These are phyloP conservation scores for Osmanthus fragrans DNA, from an alignment of 257 asterid species.

Conservation along the genomic window DNA sequence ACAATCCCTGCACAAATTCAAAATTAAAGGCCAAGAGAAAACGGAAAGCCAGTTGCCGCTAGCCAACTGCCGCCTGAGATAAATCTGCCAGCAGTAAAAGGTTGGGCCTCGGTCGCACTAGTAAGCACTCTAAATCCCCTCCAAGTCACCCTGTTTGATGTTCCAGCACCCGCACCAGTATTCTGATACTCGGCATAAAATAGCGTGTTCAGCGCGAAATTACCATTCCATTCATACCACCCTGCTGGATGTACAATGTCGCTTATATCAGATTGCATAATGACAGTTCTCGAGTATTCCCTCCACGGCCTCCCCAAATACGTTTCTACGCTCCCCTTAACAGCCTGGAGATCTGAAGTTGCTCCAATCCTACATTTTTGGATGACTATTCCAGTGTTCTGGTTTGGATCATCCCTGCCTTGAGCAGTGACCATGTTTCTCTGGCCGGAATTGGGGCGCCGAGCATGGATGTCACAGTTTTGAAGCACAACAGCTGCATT, in stretches of 20 bases:
- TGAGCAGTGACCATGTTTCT: constrained; percentile 67
- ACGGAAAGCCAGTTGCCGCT: constrained; percentile 49
- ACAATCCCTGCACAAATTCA: background rate
- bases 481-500: constrained; percentile 52
- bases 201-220: constrained; percentile 40
- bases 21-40: constrained; percentile 43
- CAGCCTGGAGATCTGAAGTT: constrained; percentile 44
- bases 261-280: constrained; percentile 45
- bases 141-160: constrained; percentile 49
- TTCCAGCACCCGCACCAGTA: constrained; percentile 47
- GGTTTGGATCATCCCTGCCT: constrained; percentile 49
- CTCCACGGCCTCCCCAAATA: constrained; percentile 61
- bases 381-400: constrained; percentile 59
- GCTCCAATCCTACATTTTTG: constrained; percentile 50
- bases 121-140: constrained; percentile 45
- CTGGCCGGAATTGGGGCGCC: constrained; percentile 52
- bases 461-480: constrained; percentile 56
- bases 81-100: constrained; percentile 47
- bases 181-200: constrained; percentile 56
- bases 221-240: constrained; percentile 48
- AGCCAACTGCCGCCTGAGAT: constrained; percentile 50
- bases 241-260: constrained; percentile 45
- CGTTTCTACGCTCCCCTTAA: constrained; percentile 33
- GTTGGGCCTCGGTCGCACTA: constrained; percentile 38
- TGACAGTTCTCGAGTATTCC: constrained; percentile 45